A percentile compares a stretch with the other conserved stretches of the same genome.
phyloP scores from a whole-genome alignment of 2,329 filamentous ascomycete genomes.

The Xylariaceae sp. region DNA sequence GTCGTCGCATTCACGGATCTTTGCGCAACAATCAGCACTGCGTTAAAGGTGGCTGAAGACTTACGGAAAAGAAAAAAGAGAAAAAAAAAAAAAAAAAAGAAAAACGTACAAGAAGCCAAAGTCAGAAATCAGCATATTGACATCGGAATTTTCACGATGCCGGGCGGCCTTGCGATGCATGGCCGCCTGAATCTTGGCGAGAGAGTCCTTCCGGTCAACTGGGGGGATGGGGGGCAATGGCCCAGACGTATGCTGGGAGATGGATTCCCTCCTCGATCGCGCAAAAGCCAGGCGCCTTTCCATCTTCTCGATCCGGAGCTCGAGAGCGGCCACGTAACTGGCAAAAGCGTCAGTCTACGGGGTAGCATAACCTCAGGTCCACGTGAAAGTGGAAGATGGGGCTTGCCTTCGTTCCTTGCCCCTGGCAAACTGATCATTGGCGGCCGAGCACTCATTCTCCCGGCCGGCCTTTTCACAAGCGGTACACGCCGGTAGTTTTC shows the following conservation, averaged over 20 bases:
- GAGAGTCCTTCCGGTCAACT: constrained; percentile 57
- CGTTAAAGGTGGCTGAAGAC: not conserved
- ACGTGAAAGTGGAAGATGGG: not conserved
- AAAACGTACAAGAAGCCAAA: constrained; percentile 75
- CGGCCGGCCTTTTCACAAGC: constrained; percentile 90
- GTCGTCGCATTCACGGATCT: constrained; percentile 93
- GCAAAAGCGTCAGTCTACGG: constrained; percentile 1
- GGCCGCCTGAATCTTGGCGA: constrained; percentile 55
- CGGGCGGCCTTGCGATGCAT: constrained; percentile 61
- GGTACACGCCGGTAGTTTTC: constrained; percentile 89
- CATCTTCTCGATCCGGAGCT: constrained; percentile 81
- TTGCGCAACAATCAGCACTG: constrained; percentile 14
- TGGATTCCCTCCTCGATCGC: constrained; percentile 63
- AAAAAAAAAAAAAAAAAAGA: not conserved
- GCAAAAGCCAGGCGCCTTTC: constrained; percentile 71
- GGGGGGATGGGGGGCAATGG: constrained; percentile 36
- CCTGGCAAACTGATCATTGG: constrained; percentile 90
- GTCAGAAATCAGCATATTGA: constrained; percentile 87
- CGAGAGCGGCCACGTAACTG: constrained; percentile 90
- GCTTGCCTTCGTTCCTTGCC: constrained; percentile 83
- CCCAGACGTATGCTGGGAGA: constrained; percentile 61
- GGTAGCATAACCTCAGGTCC: not conserved
- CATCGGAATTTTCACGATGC: constrained; percentile 71
- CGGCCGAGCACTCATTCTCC: constrained; percentile 81
- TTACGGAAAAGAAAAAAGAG: too few relatives aligned